Evolutionary conservation across 768 basidiomycete species (phyloP), one percentile per base, ranked within the genome.

Genomic region (Suillus variegatus): DNA sequence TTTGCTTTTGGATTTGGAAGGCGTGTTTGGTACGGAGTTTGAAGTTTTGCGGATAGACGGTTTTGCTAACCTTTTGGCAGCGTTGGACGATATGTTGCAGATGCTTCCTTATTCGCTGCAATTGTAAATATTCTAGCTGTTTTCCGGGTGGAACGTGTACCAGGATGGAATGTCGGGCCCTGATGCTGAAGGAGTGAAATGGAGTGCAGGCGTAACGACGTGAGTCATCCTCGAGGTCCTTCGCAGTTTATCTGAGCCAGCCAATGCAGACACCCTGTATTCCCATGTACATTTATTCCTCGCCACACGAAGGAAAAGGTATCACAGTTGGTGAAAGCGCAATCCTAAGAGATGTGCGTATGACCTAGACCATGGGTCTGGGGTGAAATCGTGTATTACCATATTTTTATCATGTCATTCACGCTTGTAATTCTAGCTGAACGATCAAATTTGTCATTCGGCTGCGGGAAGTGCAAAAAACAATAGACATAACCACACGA

Each of bases 1-100:
- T 74, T 75, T 35, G 67, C 61, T 2, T 74, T 75, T 55, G 74
- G 74, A 47, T 76, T 88, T 41, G 82, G 85, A 74, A 86, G 86
- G 60, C 62, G 82, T 62, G 32, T 65, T 36, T 71, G 69, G 71
- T 70, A 51, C 1, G 65, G 4, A 46, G 0, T 32, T 64, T 8
- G 28, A 13, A 22, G 8, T 41, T 36, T 12, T 36, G 2, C 16
- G 6, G 38, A 32, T 38, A 9, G n/a, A 1, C 20, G 16, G 63
- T 22, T n/a, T 14, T 40, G 51, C 20, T 64, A n/a, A 43, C n/a
- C 41, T 3, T 18, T 20, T 3, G 20, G 38, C n/a, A 83, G 82
- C 64, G 80, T 82, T 22, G 85, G 84, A 40, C 71, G 76, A 32
- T 66, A 80, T 62, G 71, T 86, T 41, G 82, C 80, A 0, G 77